Base-by-base conservation (phyloP, 2,329 filamentous ascomycete species). In the Cordyceps tenuipes region DNA sequence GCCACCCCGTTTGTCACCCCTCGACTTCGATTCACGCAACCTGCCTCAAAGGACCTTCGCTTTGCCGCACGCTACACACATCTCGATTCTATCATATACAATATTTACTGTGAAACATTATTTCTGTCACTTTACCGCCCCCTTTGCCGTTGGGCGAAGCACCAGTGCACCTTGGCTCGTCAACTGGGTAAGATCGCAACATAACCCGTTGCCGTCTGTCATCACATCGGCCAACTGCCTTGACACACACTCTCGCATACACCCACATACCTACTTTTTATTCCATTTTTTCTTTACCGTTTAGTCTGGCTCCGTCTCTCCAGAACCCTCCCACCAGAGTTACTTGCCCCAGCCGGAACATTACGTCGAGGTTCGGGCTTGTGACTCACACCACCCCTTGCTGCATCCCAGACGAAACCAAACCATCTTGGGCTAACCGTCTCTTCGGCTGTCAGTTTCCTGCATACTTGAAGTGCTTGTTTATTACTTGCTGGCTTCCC, bases 341-440 rank as follows among this genome's bases (percentile, higher is more conserved):
- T 56, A 15, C 49, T 48, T 44, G 13, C 46, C 29, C 44, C 47
- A 29, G 19, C 52, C 39, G 13, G 61, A 62, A 60, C 66, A 60
- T 63, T 65, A 63, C 66, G 67, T 62, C 64, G 65, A 63, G 68
- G 67, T 65, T 59, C 63, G 59, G 65, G 62, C 65, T 57, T 69
- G 70, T 72, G 70, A 72, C 68, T 72, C 70, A 72, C 64, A 61
- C 65, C 63, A 66, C 57, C 17, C 66, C 63, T 65, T 62, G 23
- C 51, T 55, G 34, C 58, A 53, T 44, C 61, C 52, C 61, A 59
- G 41, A 61, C 53, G 55, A 44, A 62, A 61, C 57, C 62, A 63
- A 64, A 64, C 64, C 59, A 55, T 52, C 59, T 56, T 50, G 34
- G 52, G 59, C 59, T 61, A 61, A 61, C 54, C 29, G 13, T 39